Base-by-base conservation (phyloP, 164 flowering plant species). In the Macadamia integrifolia region DNA sequence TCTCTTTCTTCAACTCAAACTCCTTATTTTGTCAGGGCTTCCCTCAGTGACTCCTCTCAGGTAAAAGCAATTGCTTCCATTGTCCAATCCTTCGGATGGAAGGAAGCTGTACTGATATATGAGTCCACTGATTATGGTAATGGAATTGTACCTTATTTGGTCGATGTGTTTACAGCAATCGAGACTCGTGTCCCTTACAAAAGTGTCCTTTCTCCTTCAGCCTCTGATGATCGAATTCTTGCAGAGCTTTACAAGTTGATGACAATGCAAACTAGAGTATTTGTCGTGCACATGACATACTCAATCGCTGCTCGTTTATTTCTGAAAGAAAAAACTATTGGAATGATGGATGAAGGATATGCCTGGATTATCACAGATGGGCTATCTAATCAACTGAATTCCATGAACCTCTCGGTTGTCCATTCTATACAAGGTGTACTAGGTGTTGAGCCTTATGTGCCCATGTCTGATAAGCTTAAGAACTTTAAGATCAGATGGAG, bases 361-460 rank as follows among this genome's bases (percentile, higher is more conserved):
- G n/a, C n/a, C n/a, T n/a, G n/a, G n/a, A n/a, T n/a, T n/a, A 65
- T 76, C 13, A 79, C 86, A 9, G 59, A 71, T 66, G 80, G 77
- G 29, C 17, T 80, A 12, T 64, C 76, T 2, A 46, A 65, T 60
- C 8, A 60, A 0, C 66, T 79, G 23, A 50, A 56, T 35, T 48
- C 70, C 0, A 30, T 73, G 44, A 59, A 75, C 62, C 17, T 74
- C 4, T 57, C 67, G 0, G 66, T 50, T 8, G 32, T 80, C 9
- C 72, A 71, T 0, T 71, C 81, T 0, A 83, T 83, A 84, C 81
- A 83, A 65, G 88, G n/a, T n/a, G n/a, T n/a, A n/a, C n/a, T n/a
- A n/a, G n/a, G n/a, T n/a, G n/a, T n/a, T n/a, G n/a, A n/a, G n/a
- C n/a, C n/a, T n/a, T n/a, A n/a, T n/a, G n/a, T n/a, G n/a, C n/a